Base-by-base conservation (phyloP, 2,329 filamentous ascomycete species). In the Fusarium graminum region DNA sequence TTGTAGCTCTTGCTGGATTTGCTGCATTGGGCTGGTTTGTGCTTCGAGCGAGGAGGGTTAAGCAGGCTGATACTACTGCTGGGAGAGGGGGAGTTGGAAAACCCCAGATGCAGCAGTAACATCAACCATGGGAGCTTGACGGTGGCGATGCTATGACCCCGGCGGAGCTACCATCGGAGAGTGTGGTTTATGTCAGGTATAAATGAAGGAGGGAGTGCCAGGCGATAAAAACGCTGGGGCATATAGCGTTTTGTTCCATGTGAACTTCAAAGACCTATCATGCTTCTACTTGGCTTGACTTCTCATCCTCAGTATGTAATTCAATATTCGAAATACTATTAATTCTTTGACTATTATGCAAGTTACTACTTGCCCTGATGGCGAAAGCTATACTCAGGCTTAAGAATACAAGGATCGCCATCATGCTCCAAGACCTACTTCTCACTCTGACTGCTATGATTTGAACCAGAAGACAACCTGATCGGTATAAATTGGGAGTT, bases 91-190 rank as follows among this genome's bases (percentile, higher is more conserved):
- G 22, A 1, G 11, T 19, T 4, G 40, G 40, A 7, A 22, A 17
- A 8, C 12, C 51, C 29, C 12, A n/a, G 4, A 38, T 45, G n/a
- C 19, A 57, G 7, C 34, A 16, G 32, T 40, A 47, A 34, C 14
- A 14, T 17, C 17, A 46, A 3, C 55, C 29, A 0, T 58, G 22
- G 34, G 54, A 58, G 5, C 52, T 58, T 57, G 55, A 57, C 7
- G 34, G 34, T 5, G n/a, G 25, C 1, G 11, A 25, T 4, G 4
- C 14, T 14, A 47, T 58, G 32, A 1, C 8, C 0, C 51, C 41
- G 4, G 55, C 25, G 3, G 54, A 58, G 29, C 1, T 58, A 6
- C 41, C 41, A 3, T 14, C 55, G 0, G 28, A 58, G 1, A n/a
- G 2, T 17, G 25, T 16, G 13, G 14, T 16, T 9, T 9, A 17